phyloP scores from a whole-genome alignment of 192 early-diverging fungal species.

The Coemansia sp. region DNA sequence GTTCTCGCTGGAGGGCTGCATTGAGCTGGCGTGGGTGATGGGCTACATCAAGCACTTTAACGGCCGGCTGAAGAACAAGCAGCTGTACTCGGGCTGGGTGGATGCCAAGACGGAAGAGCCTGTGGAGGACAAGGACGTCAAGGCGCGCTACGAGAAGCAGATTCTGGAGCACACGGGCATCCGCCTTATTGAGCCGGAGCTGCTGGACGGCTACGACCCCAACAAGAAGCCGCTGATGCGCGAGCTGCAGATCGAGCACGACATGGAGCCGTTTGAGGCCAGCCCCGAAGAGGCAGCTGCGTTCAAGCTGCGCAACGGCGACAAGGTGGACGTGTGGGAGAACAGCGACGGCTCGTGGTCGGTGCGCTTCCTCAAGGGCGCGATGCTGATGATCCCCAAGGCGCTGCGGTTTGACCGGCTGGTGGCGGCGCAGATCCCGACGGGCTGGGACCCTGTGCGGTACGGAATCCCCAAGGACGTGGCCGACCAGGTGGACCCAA shows the following conservation, averaged over 20 bases:
- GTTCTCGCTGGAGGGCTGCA: slow-evolving; percentile 61
- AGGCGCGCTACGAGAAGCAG: slow-evolving; percentile 85
- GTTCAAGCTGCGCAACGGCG: slow-evolving; percentile 82
- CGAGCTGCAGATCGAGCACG: slow-evolving; percentile 84
- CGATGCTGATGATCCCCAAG: slow-evolving; percentile 87
- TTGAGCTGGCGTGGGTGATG: slow-evolving; percentile 98
- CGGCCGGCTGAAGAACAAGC: slow-evolving; percentile 65
- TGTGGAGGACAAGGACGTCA: slow-evolving; percentile 75
- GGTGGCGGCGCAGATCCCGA: slow-evolving; percentile 90
- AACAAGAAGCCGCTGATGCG: slow-evolving; percentile 77
- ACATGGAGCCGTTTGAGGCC: slow-evolving; percentile 84
- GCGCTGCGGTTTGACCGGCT: slow-evolving; percentile 83
- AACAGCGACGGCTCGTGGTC: slow-evolving; percentile 45
- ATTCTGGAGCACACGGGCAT: slow-evolving; percentile 91
- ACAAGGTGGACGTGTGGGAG: slow-evolving; percentile 60
- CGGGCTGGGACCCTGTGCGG: slow-evolving; percentile 87
- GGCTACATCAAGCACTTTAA: slow-evolving; percentile 86
- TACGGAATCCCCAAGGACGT: slow-evolving; percentile 91
- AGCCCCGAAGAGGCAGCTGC: slow-evolving; percentile 79
- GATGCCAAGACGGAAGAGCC: slow-evolving; percentile 83
- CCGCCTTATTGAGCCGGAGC: slow-evolving; percentile 85
- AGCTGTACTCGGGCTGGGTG: slow-evolving; percentile 86
- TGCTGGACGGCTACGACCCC: slow-evolving; percentile 89
- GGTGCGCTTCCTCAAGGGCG: slow-evolving; percentile 81
- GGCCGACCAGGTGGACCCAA: slow-evolving; percentile 83